A percentile compares a stretch with the other conserved stretches of the same genome.
Conservation (phyloP, 257 asterid genomes). For the Paulownia fortunei region DNA sequence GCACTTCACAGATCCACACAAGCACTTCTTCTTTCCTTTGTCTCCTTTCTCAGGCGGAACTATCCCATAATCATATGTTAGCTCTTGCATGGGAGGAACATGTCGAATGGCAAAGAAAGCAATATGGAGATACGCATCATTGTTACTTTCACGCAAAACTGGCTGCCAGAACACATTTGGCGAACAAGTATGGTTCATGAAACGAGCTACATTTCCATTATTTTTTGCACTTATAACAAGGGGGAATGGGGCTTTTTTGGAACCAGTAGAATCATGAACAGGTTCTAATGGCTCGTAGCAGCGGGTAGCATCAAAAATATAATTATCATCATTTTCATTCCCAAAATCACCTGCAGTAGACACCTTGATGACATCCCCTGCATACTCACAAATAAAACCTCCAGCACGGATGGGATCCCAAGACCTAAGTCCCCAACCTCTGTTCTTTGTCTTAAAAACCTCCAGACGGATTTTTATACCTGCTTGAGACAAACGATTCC, state of each 20-base stretch:
- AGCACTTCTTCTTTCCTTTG: conserved; percentile 75
- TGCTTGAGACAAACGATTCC: conserved; percentile 75
- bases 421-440: conserved; percentile 99
- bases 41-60: conserved; percentile 56
- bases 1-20: conserved; percentile 78
- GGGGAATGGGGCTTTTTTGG: conserved; percentile 63
- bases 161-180: conserved; percentile 94
- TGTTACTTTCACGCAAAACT: conserved; percentile 70
- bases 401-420: conserved; percentile 97
- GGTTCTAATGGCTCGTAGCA: conserved; percentile 63
- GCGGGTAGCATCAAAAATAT: conserved; percentile 80
- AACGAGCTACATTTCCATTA: conserved; percentile 89
- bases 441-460: conserved; percentile 80
- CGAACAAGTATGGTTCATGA: conserved; percentile 93
- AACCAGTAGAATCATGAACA: conserved; percentile 37
- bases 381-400: conserved; percentile 80
- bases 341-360: conserved; percentile 40
- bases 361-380: conserved; percentile 68
- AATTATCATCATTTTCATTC: conserved; percentile 55
- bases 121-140: conserved; percentile 67
- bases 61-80: conserved; percentile 81
- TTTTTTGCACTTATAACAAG: conserved; percentile 76
- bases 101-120: conserved; percentile 83
- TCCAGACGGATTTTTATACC: conserved; percentile 74
- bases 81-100: conserved; percentile 94